Evolutionary conservation across 768 basidiomycete genomes (phyloP).

Genomic region (Jaapia argillacea): DNA sequence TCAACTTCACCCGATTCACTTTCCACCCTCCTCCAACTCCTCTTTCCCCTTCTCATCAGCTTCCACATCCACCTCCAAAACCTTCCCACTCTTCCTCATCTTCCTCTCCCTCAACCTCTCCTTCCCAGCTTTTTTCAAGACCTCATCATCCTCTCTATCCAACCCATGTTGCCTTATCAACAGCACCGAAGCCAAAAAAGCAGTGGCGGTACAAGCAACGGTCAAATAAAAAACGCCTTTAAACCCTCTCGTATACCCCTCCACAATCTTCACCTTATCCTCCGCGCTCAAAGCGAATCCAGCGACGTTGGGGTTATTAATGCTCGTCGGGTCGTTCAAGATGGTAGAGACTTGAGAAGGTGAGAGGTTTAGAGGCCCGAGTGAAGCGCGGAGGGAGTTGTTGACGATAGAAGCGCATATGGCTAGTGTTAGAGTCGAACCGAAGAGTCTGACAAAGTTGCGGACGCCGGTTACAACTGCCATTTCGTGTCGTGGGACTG

Average conservation of each 20-base stretch:
- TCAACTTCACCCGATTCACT: neutral
- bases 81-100: neutral
- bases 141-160: conserved; percentile 9
- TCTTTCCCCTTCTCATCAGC: neutral
- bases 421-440: conserved; percentile 28
- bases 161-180: conserved; percentile 8
- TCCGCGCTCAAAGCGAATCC: conserved; percentile 1
- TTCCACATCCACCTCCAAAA: neutral
- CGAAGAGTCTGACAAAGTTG: conserved; percentile 24
- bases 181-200: conserved; percentile 7
- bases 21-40: neutral
- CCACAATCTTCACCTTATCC: conserved; percentile 3
- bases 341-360: conserved; percentile 5
- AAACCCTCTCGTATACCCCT: conserved; percentile 10
- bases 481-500: conserved; percentile 11
- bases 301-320: conserved; percentile 9
- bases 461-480: conserved; percentile 13
- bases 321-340: conserved; percentile 10
- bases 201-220: conserved; percentile 6
- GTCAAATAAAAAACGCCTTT: conserved; percentile 12
- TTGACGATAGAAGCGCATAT: conserved; percentile 20
- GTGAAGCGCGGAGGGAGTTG: conserved; percentile 6
- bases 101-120: neutral
- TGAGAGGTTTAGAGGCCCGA: conserved; percentile 4
- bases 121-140: conserved; percentile 4